These are phyloP conservation scores for Ceratobasidium sp. DNA, from an alignment of 1,284 basidiomycete species.

Conservation along the genomic window DNA sequence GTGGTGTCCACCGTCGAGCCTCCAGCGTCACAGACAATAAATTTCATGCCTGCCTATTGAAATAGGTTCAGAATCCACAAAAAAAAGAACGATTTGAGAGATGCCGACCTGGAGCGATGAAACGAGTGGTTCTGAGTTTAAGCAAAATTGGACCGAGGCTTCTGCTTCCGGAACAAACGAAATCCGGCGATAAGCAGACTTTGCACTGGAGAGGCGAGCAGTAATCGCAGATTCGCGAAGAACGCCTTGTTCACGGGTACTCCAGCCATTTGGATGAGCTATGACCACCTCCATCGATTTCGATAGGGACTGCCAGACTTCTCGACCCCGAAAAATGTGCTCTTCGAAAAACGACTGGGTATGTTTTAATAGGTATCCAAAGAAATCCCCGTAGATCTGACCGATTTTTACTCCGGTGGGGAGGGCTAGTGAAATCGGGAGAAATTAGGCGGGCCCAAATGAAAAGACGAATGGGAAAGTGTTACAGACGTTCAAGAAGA, in stretches of 20 bases:
- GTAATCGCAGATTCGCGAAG: conserved; percentile 14
- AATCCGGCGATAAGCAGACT: neutral
- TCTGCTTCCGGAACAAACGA: conserved; percentile 44
- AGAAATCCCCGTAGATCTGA: conserved; percentile 28
- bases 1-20: conserved; percentile 20
- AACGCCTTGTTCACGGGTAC: conserved; percentile 33
- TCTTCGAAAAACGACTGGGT: conserved; percentile 35
- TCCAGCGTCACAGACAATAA: conserved; percentile 14
- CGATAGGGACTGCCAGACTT: neutral
- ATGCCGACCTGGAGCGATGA: neutral
- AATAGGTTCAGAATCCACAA: neutral
- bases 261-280: conserved; percentile 42
- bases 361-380: conserved; percentile 29
- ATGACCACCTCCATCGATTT: conserved; percentile 14
- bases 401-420: neutral
- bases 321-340: neutral
- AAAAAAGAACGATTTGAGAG: neutral
- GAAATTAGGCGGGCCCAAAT: neutral
- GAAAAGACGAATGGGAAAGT: too few relatives aligned
- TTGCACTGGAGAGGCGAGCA: neutral
- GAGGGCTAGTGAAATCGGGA: conserved; percentile 2
- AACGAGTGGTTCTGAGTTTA: neutral
- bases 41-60: neutral
- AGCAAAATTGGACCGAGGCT: conserved; percentile 44
- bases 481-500: neutral